Conservation (phyloP, 1,284 basidiomycete species). For the Lignosus rhinocerotis region DNA sequence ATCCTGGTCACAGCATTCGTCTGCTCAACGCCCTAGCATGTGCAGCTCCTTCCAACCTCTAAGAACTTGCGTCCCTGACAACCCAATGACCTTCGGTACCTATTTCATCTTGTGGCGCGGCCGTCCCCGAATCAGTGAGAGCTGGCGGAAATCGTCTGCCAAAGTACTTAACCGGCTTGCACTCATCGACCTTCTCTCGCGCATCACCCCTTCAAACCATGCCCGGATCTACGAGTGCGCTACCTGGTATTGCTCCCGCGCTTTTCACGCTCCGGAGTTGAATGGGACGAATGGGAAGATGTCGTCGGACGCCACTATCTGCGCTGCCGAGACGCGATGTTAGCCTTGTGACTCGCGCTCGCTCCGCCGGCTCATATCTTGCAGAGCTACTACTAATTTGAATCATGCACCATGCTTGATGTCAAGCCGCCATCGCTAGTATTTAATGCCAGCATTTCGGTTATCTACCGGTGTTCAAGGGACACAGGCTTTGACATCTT, state of each 20-base stretch:
- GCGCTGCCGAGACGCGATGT: neutral
- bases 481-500: neutral
- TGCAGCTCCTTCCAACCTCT: no score
- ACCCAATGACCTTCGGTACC: no score
- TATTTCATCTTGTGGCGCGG: no score
- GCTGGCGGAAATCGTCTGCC: no score
- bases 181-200: neutral
- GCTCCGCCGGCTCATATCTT: neutral
- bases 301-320: slow-evolving; percentile 19
- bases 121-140: no score
- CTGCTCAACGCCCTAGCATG: no score
- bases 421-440: neutral
- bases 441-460: neutral
- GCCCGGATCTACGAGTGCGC: neutral
- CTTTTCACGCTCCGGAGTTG: neutral
- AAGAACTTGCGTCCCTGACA: no score
- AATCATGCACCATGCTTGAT: neutral
- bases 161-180: neutral
- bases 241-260: neutral
- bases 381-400: neutral
- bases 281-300: slow-evolving; percentile 2
- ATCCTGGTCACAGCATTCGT: no score
- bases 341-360: slow-evolving; percentile 14
- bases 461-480: slow-evolving; percentile 5
- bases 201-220: no score